Base-by-base conservation (phyloP, 805 yeast genomes). In the Cephaloascus fragrans region DNA sequence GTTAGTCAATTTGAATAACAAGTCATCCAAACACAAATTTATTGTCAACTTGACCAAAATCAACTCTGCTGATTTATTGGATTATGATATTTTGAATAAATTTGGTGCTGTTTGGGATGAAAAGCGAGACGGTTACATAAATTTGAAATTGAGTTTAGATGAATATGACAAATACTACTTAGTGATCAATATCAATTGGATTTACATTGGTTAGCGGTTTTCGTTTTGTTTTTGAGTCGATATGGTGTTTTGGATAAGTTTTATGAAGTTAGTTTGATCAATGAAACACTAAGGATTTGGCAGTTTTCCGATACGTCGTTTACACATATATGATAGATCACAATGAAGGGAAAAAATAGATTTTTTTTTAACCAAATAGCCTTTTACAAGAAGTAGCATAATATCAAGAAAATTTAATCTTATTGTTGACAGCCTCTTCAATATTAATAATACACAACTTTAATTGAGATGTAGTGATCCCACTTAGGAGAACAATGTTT, bases 41-140 rank as follows among this genome's bases (percentile, higher is more conserved):
- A 49, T 79, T 33, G 67, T 75, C 12, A 71, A 67, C 34, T 50
- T 66, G 3, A 67, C 75, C 17, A 46, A 48, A 2, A 42, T 77
- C 3, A 47, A 44, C 8, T 44, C 53, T 17, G 29, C 42, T 4
- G 49, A 48, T 9, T 41, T 44, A 10, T 45, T 46, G 1, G 50
- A 57, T 17, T 48, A 51, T 3, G 50, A 50, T 18, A 45, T 69
- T 16, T 45, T 56, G 3, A 57, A 69, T 8, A 54, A 63, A 4
- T 59, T 75, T 36, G 81, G 80, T 9, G 70, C 80, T 0, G 57
- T 69, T 3, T 79, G 84, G 83, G 77, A 77, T 44, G 50, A 60
- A 6, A 55, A 59, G 10, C 74, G 63, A 35, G 87, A 80, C 52
- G 85, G 84, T 2, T 56, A 64, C 26, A 55, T 69, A 10, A 62